Conservation (phyloP, 345 rosid genomes). For the Gossypioides kirkii region DNA sequence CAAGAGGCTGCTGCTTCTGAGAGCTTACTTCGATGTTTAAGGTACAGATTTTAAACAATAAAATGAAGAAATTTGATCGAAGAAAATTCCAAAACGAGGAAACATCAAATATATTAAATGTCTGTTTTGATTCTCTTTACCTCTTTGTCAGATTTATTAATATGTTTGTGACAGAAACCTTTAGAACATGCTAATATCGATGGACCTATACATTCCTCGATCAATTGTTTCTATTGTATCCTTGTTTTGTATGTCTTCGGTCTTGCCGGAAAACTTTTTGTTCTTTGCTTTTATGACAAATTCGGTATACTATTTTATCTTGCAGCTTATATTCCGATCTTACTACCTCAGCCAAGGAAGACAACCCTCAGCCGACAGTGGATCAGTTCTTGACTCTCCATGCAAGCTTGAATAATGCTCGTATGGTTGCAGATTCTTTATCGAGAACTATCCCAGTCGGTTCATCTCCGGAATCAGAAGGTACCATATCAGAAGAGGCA, state of each 20-base stretch:
- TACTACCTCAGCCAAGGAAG: conserved; percentile 70
- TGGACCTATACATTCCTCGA: background rate
- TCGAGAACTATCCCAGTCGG: conserved; percentile 37
- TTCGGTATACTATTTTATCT: conserved; percentile 13
- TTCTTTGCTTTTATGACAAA: background rate
- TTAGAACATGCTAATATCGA: background rate
- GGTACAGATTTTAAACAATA: conserved; percentile 32
- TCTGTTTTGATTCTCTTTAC: background rate
- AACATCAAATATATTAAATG: background rate
- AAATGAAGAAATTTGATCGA: background rate
- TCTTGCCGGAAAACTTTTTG: background rate
- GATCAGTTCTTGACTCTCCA: conserved; percentile 83
- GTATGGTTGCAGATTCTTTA: conserved; percentile 51
- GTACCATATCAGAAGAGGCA: conserved; percentile 61
- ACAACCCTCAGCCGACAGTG: conserved; percentile 77
- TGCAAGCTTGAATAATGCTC: conserved; percentile 50
- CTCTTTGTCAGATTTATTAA: background rate
- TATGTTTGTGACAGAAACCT: background rate
- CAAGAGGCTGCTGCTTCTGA: conserved; percentile 92
- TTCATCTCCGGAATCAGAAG: conserved; percentile 55
- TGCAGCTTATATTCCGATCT: conserved; percentile 75
- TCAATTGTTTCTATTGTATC: background rate
- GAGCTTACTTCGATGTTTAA: conserved; percentile 82
- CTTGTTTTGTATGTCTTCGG: background rate
- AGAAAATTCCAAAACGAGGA: background rate